These are phyloP conservation scores for Ammopiptanthus mongolicus DNA, from an alignment of 306 rosid genomes.

Conservation along the genomic window DNA sequence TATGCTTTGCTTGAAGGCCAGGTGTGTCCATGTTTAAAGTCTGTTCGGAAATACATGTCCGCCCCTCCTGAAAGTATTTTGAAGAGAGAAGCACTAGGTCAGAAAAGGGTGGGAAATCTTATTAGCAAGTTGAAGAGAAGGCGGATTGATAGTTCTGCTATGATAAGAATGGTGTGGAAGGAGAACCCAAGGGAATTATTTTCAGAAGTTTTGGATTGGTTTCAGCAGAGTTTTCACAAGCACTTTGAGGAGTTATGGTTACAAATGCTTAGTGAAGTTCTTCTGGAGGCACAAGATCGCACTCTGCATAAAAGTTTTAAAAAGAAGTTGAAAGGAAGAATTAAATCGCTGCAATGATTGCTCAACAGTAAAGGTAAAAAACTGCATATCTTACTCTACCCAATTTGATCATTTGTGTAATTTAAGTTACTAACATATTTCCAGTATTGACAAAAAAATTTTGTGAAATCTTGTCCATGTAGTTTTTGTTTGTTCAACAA, in stretches of 20 bases:
- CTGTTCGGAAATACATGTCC: constrained; percentile 55
- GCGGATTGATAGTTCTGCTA: constrained; percentile 46
- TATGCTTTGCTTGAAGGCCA: constrained; percentile 85
- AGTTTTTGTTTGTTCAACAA: not conserved
- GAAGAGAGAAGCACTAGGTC: constrained; percentile 71
- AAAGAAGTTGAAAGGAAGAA: constrained; percentile 24
- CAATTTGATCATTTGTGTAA: not conserved
- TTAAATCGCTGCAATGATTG: constrained; percentile 16
- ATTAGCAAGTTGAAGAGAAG: constrained; percentile 39
- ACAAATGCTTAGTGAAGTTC: constrained; percentile 57
- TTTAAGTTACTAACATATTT: not conserved
- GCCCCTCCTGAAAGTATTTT: constrained; percentile 70
- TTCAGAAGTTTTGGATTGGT: constrained; percentile 72
- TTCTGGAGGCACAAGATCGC: constrained; percentile 41
- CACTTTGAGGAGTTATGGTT: constrained; percentile 56
- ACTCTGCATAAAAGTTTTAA: constrained; percentile 16
- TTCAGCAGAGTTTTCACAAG: constrained; percentile 58
- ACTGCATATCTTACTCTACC: not conserved
- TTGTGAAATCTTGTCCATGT: not conserved
- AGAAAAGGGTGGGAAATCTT: constrained; percentile 77
- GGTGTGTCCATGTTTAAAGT: constrained; percentile 67
- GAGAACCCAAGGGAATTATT: constrained; percentile 60
- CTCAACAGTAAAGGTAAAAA: not conserved
- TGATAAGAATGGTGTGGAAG: constrained; percentile 63
- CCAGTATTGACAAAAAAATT: not conserved